Evolutionary conservation across 2,329 filamentous ascomycete genomes (phyloP).

Genomic region (Alternaria burnsii): DNA sequence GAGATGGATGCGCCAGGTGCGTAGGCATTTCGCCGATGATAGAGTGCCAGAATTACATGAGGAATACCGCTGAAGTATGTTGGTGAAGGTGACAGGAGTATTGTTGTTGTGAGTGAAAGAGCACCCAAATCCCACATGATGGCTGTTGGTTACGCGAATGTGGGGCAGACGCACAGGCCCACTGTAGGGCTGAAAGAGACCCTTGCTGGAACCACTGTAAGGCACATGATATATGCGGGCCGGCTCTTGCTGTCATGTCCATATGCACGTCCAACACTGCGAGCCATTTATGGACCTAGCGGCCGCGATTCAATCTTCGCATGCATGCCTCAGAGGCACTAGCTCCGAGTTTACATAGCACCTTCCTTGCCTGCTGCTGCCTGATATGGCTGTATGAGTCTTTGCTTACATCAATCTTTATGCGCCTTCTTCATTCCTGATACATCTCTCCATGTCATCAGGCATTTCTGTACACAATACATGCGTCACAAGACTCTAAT

Average conservation of each 20-base stretch:
- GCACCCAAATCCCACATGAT: slow-evolving; percentile 21
- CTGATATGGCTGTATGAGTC: slow-evolving; percentile 10
- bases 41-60: slow-evolving; percentile 37
- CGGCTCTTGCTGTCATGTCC: background rate
- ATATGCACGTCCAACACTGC: background rate
- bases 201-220: slow-evolving; percentile 11
- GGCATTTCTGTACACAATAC: background rate
- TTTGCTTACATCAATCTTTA: background rate
- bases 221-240: slow-evolving; percentile 20
- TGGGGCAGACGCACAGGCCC: slow-evolving; percentile 29
- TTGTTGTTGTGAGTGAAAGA: slow-evolving; percentile 14
- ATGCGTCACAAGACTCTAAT: background rate
- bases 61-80: slow-evolving; percentile 22
- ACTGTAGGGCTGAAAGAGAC: slow-evolving; percentile 30
- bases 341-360: slow-evolving; percentile 1
- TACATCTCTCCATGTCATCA: background rate
- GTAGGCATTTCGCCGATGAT: slow-evolving; percentile 44
- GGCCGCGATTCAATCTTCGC: background rate
- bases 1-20: slow-evolving; percentile 46
- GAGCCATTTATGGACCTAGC: background rate
- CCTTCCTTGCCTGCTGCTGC: slow-evolving; percentile 21
- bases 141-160: slow-evolving; percentile 29
- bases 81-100: slow-evolving; percentile 2
- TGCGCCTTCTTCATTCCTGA: background rate
- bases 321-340: background rate